Base-by-base conservation (phyloP, 331 rosid species). In the Malus hybrid region DNA sequence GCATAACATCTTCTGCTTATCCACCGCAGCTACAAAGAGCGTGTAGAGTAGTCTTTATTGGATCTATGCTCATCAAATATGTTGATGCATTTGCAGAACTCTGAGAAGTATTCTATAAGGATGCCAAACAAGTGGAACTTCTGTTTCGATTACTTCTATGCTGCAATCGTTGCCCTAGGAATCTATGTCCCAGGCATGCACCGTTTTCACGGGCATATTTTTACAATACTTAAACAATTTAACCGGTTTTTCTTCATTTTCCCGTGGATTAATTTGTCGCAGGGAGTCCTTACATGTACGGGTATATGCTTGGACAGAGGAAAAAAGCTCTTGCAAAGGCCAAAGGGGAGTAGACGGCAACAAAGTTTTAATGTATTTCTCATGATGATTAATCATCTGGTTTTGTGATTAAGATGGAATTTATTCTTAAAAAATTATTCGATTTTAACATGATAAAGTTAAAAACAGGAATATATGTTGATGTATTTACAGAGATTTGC, bases 71-170 rank as follows among this genome's bases (percentile, higher is more conserved):
- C 63, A 24, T 79, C 55, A 59, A 78, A 34, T 8, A 19, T 29
- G 15, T 22, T 78, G 65, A 19, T 71, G 61, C 36, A 29, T 65
- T 84, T 82, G 84, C 93, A 95, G 97, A 89, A 73, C 67, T 92
- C 97, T 73, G 97, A 86, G 78, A 88, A 85, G 84, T 95, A 86
- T 71, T 89, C 90, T 82, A 29, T 88, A 75, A 84, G 96, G 87
- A 89, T 95, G 99, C 99, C 99, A 52, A 95, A 92, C 87, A 84
- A 75, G 78, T 95, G 91, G 96, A 95, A 95, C 86, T 86, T 79
- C 81, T 87, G 96, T 19, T 86, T 92, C 13, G 97, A 95, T 79
- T 89, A 79, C 92, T 86, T 87, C 78, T 83, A 82, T 70, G 77
- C 79, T 1, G 80, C 96, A 0, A 80, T 92, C 66, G 10, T 89